Evolutionary conservation across 129 eudicot genomes (phyloP).

Genomic region (Lactuca saligna): DNA sequence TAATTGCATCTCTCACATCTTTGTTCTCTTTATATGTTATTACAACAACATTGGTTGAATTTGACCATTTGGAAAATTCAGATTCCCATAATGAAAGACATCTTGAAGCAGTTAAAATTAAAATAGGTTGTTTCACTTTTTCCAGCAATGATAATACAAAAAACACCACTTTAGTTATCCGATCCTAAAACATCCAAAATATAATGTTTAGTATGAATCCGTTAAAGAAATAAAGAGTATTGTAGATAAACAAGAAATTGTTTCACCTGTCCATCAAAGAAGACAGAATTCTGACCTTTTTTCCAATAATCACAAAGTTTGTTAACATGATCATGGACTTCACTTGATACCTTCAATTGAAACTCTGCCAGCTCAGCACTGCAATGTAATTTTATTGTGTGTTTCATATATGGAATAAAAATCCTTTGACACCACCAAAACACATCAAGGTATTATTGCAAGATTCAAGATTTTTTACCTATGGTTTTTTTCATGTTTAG

Average conservation of each 20-base stretch:
- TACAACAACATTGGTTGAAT: constrained; percentile 33
- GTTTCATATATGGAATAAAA: too few species aligned
- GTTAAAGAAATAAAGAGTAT: background rate
- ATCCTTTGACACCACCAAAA: too few species aligned
- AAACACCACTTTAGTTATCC: constrained; percentile 38
- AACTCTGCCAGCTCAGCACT: constrained; percentile 14
- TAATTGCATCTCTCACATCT: constrained; percentile 33
- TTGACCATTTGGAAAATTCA: constrained; percentile 42
- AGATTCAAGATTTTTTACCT: constrained; percentile 8
- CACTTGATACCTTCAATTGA: constrained; percentile 24
- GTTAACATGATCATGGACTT: constrained; percentile 28
- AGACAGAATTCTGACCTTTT: constrained; percentile 35
- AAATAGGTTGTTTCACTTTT: constrained; percentile 32
- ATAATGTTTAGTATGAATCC: background rate
- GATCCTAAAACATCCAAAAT: constrained; percentile 35
- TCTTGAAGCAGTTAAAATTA: constrained; percentile 32
- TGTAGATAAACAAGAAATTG: background rate
- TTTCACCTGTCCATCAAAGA: constrained; percentile 31
- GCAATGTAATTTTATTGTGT: too few species aligned
- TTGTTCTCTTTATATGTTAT: constrained; percentile 35
- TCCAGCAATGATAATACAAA: constrained; percentile 39
- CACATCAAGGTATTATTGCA: background rate
- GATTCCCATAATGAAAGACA: constrained; percentile 40
- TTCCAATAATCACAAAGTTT: constrained; percentile 39
- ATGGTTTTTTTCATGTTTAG: constrained; percentile 16